Evolutionary conservation across 257 asterid species (phyloP).

Genomic region (Agastache rugosa): DNA sequence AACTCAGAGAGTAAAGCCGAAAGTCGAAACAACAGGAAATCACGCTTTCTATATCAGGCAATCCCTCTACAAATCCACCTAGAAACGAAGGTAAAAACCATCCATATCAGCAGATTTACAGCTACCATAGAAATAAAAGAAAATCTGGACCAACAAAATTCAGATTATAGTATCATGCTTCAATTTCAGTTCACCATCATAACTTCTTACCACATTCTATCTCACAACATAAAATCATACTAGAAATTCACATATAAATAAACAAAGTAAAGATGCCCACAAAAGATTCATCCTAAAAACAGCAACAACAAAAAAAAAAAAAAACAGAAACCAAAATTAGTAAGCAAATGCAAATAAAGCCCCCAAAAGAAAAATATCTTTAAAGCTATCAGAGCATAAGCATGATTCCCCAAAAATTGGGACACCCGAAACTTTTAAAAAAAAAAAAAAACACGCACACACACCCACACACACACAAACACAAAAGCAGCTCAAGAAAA

Average conservation of each 20-base stretch:
- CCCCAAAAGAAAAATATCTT: conserved; percentile 25
- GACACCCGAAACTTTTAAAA: background rate
- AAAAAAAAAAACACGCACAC: too few relatives aligned
- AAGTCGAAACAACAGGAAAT: conserved; percentile 30
- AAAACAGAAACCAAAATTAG: conserved; percentile 10
- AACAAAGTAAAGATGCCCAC: conserved; percentile 30
- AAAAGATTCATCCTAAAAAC: conserved; percentile 25
- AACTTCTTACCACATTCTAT: conserved; percentile 29
- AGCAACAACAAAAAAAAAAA: conserved; percentile 10
- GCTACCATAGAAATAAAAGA: conserved; percentile 3
- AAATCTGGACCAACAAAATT: conserved; percentile 9
- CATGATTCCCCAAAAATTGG: conserved; percentile 33
- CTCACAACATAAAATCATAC: background rate
- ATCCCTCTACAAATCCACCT: conserved; percentile 31
- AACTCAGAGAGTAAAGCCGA: conserved; percentile 33
- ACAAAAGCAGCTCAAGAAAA: conserved; percentile 13
- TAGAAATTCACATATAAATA: background rate
- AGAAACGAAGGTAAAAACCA: conserved; percentile 8
- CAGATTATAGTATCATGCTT: background rate
- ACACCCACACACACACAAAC: background rate
- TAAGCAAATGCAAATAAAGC: conserved; percentile 19
- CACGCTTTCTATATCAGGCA: conserved; percentile 12
- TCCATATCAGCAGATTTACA: conserved; percentile 17
- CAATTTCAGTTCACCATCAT: conserved; percentile 15
- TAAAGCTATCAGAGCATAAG: conserved; percentile 28